Conservation (phyloP, 805 yeast species). For the Nakazawaea ambrosiae region DNA sequence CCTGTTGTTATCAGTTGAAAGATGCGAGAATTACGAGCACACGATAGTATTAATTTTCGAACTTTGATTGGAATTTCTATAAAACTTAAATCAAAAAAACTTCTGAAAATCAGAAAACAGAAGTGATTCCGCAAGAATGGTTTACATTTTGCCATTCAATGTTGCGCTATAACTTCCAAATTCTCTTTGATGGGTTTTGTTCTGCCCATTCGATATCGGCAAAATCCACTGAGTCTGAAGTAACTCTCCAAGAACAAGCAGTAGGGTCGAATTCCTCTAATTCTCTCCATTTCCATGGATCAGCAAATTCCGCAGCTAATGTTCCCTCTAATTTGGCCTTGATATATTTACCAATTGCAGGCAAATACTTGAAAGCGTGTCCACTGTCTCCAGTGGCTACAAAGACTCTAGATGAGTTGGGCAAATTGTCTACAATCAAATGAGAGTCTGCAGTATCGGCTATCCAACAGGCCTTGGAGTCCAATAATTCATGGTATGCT, state of each 20-base stretch:
- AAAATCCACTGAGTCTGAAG: slow-evolving; percentile 15
- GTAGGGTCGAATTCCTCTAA: slow-evolving; percentile 15
- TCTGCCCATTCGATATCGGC: slow-evolving; percentile 7
- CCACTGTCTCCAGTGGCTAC: slow-evolving; percentile 46
- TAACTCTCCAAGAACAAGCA: slow-evolving; percentile 18
- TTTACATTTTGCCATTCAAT: no score
- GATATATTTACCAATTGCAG: slow-evolving; percentile 39
- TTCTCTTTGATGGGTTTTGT: slow-evolving; percentile 2
- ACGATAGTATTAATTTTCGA: no score
- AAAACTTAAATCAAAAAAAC: no score
- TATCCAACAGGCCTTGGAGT: slow-evolving; percentile 30
- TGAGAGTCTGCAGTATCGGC: slow-evolving; percentile 35
- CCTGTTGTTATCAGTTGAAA: no score
- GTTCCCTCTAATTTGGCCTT: slow-evolving; percentile 23
- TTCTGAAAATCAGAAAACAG: no score
- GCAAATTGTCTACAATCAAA: slow-evolving; percentile 33
- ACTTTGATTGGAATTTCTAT: no score
- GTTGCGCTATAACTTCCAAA: background rate
- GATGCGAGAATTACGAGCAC: no score
- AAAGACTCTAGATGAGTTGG: slow-evolving; percentile 22
- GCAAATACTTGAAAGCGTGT: slow-evolving; percentile 39
- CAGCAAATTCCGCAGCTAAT: slow-evolving; percentile 16
- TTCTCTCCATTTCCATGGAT: slow-evolving; percentile 28
- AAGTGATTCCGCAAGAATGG: no score
- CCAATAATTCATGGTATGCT: slow-evolving; percentile 26